phyloP scores from a whole-genome alignment of 805 yeast species.

The Nadsonia fulvescens region DNA sequence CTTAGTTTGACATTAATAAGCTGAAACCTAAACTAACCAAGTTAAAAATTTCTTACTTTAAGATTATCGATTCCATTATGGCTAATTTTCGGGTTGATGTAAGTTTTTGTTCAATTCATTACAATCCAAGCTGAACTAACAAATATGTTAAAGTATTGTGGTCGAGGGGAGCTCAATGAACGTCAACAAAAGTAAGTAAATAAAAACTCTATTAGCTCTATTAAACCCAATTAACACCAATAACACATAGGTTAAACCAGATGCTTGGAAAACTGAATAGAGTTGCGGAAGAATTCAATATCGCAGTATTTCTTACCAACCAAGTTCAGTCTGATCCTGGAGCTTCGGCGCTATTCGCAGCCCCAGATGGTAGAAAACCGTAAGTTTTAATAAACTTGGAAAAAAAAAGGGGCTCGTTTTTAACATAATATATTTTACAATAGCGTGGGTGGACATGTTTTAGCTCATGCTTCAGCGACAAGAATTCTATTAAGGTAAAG shows the following conservation, averaged over 20 bases:
- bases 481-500: constrained; percentile 45
- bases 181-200: constrained; percentile 62
- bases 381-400: constrained; percentile 10
- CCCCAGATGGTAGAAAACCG: constrained; percentile 73
- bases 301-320: constrained; percentile 58
- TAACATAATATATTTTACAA: background rate
- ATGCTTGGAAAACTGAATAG: constrained; percentile 35
- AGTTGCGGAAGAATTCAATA: constrained; percentile 59
- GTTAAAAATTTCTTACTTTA: no score
- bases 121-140: no score
- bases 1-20: no score
- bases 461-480: constrained; percentile 70
- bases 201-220: no score
- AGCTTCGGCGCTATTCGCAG: constrained; percentile 58
- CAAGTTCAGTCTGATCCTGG: constrained; percentile 79
- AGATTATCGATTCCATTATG: constrained; percentile 61
- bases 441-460: constrained; percentile 59
- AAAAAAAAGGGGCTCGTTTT: constrained; percentile 4
- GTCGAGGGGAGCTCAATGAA: constrained; percentile 62
- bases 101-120: no score
- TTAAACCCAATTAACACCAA: no score
- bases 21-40: no score
- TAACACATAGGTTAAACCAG: no score
- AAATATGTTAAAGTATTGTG: no score
- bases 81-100: constrained; percentile 63